Evolutionary conservation across 2,329 filamentous ascomycete genomes (phyloP).

Genomic region (Ceratocystis alfenasii): DNA sequence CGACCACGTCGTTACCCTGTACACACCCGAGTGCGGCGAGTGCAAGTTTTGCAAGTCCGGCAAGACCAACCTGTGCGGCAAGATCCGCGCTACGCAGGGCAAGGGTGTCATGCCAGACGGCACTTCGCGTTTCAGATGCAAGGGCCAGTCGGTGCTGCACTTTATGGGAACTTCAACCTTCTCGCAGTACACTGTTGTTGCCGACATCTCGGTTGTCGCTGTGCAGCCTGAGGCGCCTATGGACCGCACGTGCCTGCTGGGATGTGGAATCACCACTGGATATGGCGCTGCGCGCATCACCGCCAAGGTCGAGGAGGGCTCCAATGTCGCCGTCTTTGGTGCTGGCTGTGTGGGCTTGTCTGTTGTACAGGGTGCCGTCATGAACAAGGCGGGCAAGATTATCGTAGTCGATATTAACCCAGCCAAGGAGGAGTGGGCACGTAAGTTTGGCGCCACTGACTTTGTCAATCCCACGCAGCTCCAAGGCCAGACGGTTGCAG

Average conservation of each 20-base stretch:
- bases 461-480: slow-evolving; percentile 89
- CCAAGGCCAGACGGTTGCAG: slow-evolving; percentile 64
- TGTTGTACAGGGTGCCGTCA: slow-evolving; percentile 85
- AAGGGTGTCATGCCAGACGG: slow-evolving; percentile 95
- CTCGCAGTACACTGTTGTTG: slow-evolving; percentile 96
- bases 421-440: slow-evolving; percentile 77
- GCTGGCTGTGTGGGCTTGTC: slow-evolving; percentile 92
- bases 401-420: slow-evolving; percentile 71
- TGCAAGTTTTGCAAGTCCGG: slow-evolving; percentile 99
- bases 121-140: slow-evolving; percentile 85
- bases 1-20: slow-evolving; percentile 81
- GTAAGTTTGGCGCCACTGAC: slow-evolving; percentile 91
- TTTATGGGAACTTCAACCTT: slow-evolving; percentile 99
- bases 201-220: slow-evolving; percentile 94
- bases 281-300: slow-evolving; percentile 94
- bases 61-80: slow-evolving; percentile 98
- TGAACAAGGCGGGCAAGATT: slow-evolving; percentile 67
- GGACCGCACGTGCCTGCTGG: slow-evolving; percentile 90
- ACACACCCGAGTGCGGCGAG: slow-evolving; percentile 91
- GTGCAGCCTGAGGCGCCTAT: slow-evolving; percentile 84
- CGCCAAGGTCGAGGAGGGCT: slow-evolving; percentile 79
- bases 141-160: slow-evolving; percentile 88
- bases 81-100: slow-evolving; percentile 95
- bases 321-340: slow-evolving; percentile 84
- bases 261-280: slow-evolving; percentile 96